Percentiles rank a stretch among this genome's conserved stretches.
These are phyloP conservation scores for Bipolaris oryzae DNA, from an alignment of 2,329 filamentous ascomycete species.

Conservation along the genomic window DNA sequence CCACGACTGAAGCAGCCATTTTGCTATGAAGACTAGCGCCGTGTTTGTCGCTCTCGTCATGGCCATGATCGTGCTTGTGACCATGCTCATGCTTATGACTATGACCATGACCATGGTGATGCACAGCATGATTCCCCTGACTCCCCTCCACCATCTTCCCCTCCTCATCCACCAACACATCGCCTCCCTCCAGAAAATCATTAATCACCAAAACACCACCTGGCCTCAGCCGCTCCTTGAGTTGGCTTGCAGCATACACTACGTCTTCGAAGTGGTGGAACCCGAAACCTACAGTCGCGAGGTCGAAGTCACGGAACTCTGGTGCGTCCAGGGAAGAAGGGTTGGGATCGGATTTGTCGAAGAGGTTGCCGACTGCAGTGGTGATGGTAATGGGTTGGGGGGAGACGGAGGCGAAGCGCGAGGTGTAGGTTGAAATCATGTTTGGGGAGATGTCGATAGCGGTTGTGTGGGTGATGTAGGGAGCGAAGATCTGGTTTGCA, in stretches of 20 bases:
- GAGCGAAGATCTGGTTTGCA: conserved; percentile 60
- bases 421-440: conserved; percentile 73
- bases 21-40: conserved; percentile 26
- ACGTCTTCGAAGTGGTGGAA: conserved; percentile 65
- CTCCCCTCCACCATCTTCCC: conserved; percentile 30
- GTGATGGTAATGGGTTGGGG: conserved; percentile 20
- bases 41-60: conserved; percentile 6
- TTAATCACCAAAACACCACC: conserved; percentile 72
- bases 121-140: conserved; percentile 33
- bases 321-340: conserved; percentile 30
- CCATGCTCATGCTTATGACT: conserved; percentile 19
- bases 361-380: conserved; percentile 46
- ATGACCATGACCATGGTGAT: conserved; percentile 33
- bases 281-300: conserved; percentile 51
- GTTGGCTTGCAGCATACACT: conserved; percentile 61
- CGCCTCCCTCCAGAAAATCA: conserved; percentile 67
- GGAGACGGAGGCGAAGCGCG: conserved; percentile 51
- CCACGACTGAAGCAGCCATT: conserved; percentile 62
- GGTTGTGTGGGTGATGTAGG: conserved; percentile 66
- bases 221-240: conserved; percentile 66
- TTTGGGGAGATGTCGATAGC: conserved; percentile 74
- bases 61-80: conserved; percentile 10
- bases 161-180: conserved; percentile 35
- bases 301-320: conserved; percentile 50
- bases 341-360: conserved; percentile 32